Evolutionary conservation across 257 asterid genomes (phyloP).

Genomic region (Phtheirospermum japonicum): DNA sequence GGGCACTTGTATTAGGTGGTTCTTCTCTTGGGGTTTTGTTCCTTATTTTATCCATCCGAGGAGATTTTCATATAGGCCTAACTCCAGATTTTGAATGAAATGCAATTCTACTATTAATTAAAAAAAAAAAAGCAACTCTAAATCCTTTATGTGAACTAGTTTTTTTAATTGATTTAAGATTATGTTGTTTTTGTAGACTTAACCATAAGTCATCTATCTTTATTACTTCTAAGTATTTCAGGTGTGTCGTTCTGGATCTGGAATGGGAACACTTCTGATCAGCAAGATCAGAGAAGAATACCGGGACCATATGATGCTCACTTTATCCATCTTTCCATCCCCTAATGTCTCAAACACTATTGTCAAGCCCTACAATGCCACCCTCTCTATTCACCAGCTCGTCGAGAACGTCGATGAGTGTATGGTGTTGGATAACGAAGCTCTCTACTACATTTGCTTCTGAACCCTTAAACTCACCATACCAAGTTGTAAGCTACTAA

Average conservation of each 20-base stretch:
- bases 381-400: slow-evolving; percentile 49
- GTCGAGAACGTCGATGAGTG: slow-evolving; percentile 53
- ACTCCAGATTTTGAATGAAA: too few relatives aligned
- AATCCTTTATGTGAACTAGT: too few relatives aligned
- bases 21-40: too few relatives aligned
- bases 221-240: slow-evolving; percentile 34
- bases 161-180: too few relatives aligned
- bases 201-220: too few relatives aligned
- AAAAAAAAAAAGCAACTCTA: too few relatives aligned
- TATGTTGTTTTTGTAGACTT: too few relatives aligned
- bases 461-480: slow-evolving; percentile 53
- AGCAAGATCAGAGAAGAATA: slow-evolving; percentile 50
- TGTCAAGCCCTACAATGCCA: slow-evolving; percentile 49
- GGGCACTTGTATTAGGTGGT: too few relatives aligned
- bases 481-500: slow-evolving; percentile 46
- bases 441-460: slow-evolving; percentile 51
- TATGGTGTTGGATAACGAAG: slow-evolving; percentile 52
- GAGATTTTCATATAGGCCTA: too few relatives aligned
- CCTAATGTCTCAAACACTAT: slow-evolving; percentile 51
- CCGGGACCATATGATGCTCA: slow-evolving; percentile 51
- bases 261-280: slow-evolving; percentile 50
- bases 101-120: too few relatives aligned
- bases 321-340: slow-evolving; percentile 48
- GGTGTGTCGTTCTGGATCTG: slow-evolving; percentile 51
- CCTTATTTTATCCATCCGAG: too few relatives aligned